Evolutionary conservation across 768 basidiomycete genomes (phyloP), one percentile per base, ranked within the genome.

Genomic region (Paxillus involutus): DNA sequence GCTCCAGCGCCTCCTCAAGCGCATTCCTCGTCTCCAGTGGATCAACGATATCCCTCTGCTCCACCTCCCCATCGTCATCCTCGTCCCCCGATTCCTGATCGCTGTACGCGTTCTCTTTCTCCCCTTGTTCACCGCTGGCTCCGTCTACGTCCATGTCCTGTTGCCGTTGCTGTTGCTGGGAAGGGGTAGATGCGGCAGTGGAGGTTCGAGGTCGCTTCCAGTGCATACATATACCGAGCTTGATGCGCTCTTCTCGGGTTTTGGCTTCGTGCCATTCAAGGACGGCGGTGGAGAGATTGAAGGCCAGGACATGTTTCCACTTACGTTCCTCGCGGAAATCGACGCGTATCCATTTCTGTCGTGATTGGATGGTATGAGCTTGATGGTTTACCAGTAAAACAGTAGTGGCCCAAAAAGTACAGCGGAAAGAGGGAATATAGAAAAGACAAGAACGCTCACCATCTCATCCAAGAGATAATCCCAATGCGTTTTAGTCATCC

Each of bases 401-500:
- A 35, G 39, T n/a, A 36, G 32, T 10, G 2, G 32, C 11, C 47
- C 36, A 46, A 13, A 44, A 24, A 12, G 35, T 26, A 14, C 12
- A 41, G 37, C 16, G 40, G 44, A 54, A 33, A 41, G 47, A 17
- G 40, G 37, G 10, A 45, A 26, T 29, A 13, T 21, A 47, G 43
- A 42, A 59, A 12, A 30, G 6, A 44, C 16, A 9, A 41, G 16
- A 39, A 29, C 17, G 74, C 81, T 61, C 51, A 91, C 93, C 94
- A 98, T 94, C 72, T 99, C 97, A 56, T 98, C 96, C 70, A 99
- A 72, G 33, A 99, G 77, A 70, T 94, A 90, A 67, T 98, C 97
- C 93, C 93, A 95, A 64, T 98, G 94, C 1, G 88, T 84, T 72
- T 95, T 97, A 3, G 77, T 75, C 46, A 86, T 60, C 1, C 86